Evolutionary conservation across 2,329 filamentous ascomycete genomes (phyloP).

Genomic region (Pseudopithomyces maydicus): DNA sequence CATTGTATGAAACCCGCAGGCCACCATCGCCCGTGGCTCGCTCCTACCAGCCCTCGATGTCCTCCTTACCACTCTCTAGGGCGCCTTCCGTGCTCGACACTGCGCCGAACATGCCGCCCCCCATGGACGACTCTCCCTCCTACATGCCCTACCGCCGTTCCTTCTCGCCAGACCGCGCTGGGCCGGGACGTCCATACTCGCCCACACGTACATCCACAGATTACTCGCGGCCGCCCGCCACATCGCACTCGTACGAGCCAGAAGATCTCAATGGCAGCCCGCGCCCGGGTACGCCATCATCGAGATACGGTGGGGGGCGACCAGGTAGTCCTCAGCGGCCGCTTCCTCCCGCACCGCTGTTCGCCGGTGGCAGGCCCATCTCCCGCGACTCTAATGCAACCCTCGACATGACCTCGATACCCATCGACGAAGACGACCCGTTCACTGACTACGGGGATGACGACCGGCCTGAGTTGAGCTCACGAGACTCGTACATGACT

Average conservation of each 20-base stretch:
- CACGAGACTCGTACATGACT: constrained; percentile 67
- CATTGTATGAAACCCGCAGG: constrained; percentile 44
- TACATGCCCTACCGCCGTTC: constrained; percentile 63
- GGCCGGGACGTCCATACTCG: constrained; percentile 55
- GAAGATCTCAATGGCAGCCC: constrained; percentile 88
- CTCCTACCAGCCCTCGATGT: constrained; percentile 56
- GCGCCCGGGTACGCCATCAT: constrained; percentile 87
- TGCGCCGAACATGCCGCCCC: constrained; percentile 58
- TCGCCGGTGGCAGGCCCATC: constrained; percentile 61
- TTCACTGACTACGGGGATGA: constrained; percentile 69
- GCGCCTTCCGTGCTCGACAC: constrained; percentile 57
- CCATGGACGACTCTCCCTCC: constrained; percentile 64
- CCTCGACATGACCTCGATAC: constrained; percentile 72
- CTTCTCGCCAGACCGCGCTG: constrained; percentile 57
- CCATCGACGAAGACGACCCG: constrained; percentile 68
- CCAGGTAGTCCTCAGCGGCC: constrained; percentile 86
- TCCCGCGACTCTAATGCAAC: constrained; percentile 50
- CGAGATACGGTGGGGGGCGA: constrained; percentile 76
- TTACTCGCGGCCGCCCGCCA: constrained; percentile 72
- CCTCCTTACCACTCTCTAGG: constrained; percentile 52
- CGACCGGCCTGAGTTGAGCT: constrained; percentile 63
- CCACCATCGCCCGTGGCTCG: constrained; percentile 49
- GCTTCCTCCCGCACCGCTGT: constrained; percentile 85
- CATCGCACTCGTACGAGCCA: constrained; percentile 78
- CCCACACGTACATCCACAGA: constrained; percentile 62